Base-by-base conservation (phyloP, 306 rosid genomes). In the Castanea crenata region DNA sequence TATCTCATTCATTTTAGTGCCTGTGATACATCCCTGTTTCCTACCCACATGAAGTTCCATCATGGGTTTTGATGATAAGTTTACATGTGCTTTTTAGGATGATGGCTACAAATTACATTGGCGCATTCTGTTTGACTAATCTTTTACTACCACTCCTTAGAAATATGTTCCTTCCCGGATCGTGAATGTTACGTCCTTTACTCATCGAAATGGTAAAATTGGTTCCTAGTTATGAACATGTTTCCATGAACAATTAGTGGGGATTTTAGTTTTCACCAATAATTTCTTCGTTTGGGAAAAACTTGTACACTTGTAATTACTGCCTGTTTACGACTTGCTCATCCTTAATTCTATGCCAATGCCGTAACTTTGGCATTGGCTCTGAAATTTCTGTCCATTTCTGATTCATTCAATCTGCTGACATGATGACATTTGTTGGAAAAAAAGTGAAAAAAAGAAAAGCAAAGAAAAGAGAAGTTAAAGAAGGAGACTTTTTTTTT, bases 131-230 rank as follows among this genome's bases (percentile, higher is more conserved):
- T 84, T 84, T 94, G 82, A 90, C 91, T 49, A 88, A 87, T 77
- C 89, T 87, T 74, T 78, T 94, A 74, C 72, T 91, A 34, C 93
- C 97, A 55, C 93, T 92, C 79, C 93, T 94, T 59, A 86, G 76
- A 82, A 87, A 88, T 75, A 92, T 27, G 74, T 83, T 58, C 87
- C 99, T 78, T 86, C 99, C 67, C 90, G 90, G 72, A 71, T 94
- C 74, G 93, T 94, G 85, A 94, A 94, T 80, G 92, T 92, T 64
- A 74, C 97, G 69, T 94, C 95, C 78, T 94, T 94, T 76, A 94
- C 97, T 23, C 97, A 92, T 89, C 91, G 88, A 83, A 82, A 41
- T 72, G 99, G 93, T 94, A 77, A 76, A 83, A 83, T 58, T 82
- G 21, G 54, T 41, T 49, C n/a, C 1, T 6, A 6, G n/a, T 67